phyloP scores from a whole-genome alignment of 768 basidiomycete genomes.

The Termitomyces eurrhizus region DNA sequence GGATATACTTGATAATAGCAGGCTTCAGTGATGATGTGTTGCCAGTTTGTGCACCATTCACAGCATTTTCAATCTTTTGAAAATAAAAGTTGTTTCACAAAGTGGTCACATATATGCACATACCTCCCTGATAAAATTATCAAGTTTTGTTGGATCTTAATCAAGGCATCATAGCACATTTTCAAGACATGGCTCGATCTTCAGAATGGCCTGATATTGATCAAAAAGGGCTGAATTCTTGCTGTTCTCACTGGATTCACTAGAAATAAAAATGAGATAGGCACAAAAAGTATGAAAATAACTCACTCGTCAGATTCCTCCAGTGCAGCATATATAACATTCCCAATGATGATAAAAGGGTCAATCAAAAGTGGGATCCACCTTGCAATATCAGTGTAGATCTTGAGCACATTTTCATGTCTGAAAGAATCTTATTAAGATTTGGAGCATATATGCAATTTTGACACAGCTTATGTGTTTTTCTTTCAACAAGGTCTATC shows the following conservation, averaged over 20 bases:
- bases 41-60: background rate
- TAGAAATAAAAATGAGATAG: no score
- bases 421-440: background rate
- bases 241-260: no score
- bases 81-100: background rate
- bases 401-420: background rate
- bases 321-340: background rate
- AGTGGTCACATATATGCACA: background rate
- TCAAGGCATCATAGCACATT: background rate
- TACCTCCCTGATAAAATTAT: background rate
- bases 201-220: background rate
- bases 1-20: background rate
- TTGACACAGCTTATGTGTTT: background rate
- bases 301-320: background rate
- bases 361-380: background rate
- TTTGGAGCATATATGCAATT: no score
- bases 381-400: background rate
- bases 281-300: no score
- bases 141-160: background rate
- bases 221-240: no score
- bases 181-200: background rate
- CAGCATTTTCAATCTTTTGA: background rate
- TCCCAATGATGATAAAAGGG: no score
- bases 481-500: background rate
- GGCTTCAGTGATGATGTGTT: background rate